Conservation (phyloP, 306 rosid genomes). For the Citrullus colocynthis region DNA sequence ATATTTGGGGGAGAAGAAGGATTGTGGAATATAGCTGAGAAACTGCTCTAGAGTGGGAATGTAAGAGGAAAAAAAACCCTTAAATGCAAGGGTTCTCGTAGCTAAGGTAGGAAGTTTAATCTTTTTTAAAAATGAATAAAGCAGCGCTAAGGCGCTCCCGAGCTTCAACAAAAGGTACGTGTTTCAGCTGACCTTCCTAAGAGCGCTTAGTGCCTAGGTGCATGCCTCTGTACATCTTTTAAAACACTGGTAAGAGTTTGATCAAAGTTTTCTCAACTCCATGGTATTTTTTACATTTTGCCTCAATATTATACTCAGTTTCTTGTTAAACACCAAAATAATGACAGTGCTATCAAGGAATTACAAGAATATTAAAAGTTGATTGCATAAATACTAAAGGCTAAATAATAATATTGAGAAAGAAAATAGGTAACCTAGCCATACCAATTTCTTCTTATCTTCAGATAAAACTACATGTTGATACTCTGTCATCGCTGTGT, state of each 20-base stretch:
- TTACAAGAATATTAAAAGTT: background rate
- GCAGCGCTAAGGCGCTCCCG: no score
- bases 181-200: no score
- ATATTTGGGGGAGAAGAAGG: no score
- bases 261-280: background rate
- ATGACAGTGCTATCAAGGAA: background rate
- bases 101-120: no score
- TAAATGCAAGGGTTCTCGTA: no score
- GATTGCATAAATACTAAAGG: background rate
- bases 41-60: no score
- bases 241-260: background rate
- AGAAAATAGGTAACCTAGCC: slow-evolving; percentile 14
- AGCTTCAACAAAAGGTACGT: no score
- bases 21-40: no score
- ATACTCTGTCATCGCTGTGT: slow-evolving; percentile 97
- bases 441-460: slow-evolving; percentile 70
- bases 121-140: no score
- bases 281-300: background rate
- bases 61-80: no score
- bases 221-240: background rate
- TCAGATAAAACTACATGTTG: slow-evolving; percentile 68
- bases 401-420: background rate
- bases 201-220: background rate
- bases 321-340: background rate
- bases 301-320: background rate